Conservation (phyloP, 768 basidiomycete genomes). For the Rhizopogon salebrosus region DNA sequence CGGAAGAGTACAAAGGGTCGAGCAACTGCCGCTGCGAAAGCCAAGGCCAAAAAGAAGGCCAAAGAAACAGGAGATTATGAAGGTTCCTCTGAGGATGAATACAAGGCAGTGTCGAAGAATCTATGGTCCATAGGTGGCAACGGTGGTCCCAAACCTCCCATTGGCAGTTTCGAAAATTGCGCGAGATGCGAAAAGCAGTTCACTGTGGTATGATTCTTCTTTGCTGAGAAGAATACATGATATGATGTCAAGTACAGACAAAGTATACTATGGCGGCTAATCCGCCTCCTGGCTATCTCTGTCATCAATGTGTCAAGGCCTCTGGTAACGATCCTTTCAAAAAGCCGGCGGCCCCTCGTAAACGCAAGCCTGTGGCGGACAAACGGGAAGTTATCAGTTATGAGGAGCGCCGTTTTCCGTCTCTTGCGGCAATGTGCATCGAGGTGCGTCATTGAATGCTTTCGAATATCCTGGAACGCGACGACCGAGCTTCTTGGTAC, state of each 20-base stretch:
- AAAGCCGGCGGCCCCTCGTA: constrained; percentile 56
- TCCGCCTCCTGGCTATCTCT: constrained; percentile 73
- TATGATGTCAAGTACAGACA: constrained; percentile 43
- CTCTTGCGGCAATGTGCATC: constrained; percentile 77
- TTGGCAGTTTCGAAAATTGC: constrained; percentile 79
- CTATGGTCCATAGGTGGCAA: constrained; percentile 29
- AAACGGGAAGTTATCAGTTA: constrained; percentile 64
- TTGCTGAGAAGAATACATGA: background rate
- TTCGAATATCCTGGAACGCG: background rate
- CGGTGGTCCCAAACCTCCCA: constrained; percentile 47
- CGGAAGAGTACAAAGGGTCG: constrained; percentile 45
- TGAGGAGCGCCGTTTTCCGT: constrained; percentile 65
- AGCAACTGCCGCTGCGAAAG: constrained; percentile 35
- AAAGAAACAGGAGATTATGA: constrained; percentile 46
- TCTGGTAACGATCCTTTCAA: constrained; percentile 84
- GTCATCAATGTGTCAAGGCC: constrained; percentile 77
- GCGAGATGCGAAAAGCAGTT: constrained; percentile 80
- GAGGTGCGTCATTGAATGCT: constrained; percentile 36
- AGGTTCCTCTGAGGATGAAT: constrained; percentile 59
- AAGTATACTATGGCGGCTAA: constrained; percentile 79
- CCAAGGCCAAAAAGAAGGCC: constrained; percentile 32
- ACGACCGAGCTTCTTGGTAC: background rate
- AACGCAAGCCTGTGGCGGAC: constrained; percentile 59
- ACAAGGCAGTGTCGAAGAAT: constrained; percentile 56
- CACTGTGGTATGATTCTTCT: constrained; percentile 59